Base-by-base conservation (phyloP, 371 early-diverging fungal species). In the Mucor ambiguus region DNA sequence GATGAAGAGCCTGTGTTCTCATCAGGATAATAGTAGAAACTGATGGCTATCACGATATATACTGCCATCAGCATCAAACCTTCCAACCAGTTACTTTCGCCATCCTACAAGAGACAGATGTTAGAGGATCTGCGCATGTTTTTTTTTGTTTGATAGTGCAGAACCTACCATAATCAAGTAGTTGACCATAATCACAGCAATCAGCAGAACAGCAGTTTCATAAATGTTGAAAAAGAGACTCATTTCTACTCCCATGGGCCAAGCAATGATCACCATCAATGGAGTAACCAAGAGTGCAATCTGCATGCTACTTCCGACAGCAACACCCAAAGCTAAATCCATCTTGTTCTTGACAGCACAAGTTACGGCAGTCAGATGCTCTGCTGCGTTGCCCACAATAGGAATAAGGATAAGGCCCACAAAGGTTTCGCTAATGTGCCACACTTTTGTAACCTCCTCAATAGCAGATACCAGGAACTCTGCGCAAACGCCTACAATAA, bases 241-340 rank as follows among this genome's bases (percentile, higher is more conserved):
- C 87, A 96, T 86, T 0, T 86, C 87, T 55, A 88, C 81, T 60
- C 79, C 68, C 64, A 95, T 89, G 59, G 89, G 85, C 96, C 97
- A 97, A 1, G 96, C 96, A 22, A 93, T 77, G 44, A 96, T 83
- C 55, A 95, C 95, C 72, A 93, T 81, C 37, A 96, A 67, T 5
- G 96, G 97, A 18, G 93, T 92, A 4, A 95, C 95, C 30, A 95
- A 81, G 20, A 97, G 82, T 1, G 95, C 92, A 60, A 96, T 95
- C 75, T 96, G 96, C 87, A 95, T 91, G 54, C 89, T 89, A n/a
- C 93, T 92, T 2, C 96, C 96, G 12, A 96, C 81, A 18, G 96
- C 95, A 22, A 96, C 90, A 38, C 91, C 88, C 35, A 97, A 81
- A 0, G 93, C 88, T 29, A 94, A 74, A 64, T 96, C 94, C 93